Percentiles rank a stretch among this genome's conserved stretches.
phyloP scores from a whole-genome alignment of 805 yeast species.

The Cyberlindnera euphorbiiphila region DNA sequence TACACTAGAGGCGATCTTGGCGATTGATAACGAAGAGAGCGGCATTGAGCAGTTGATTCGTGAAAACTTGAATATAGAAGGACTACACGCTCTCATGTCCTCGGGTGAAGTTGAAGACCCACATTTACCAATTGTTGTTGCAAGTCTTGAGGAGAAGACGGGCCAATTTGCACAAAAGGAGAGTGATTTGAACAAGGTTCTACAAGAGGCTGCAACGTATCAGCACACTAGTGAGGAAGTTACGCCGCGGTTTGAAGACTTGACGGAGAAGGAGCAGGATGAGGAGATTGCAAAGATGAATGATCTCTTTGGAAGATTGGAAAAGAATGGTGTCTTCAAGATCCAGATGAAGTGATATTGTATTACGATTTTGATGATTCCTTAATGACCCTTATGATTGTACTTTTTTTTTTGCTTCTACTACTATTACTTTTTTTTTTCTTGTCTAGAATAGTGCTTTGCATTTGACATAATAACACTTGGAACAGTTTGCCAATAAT shows the following conservation, averaged over 20 bases:
- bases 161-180: background rate
- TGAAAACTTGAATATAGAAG: conserved; percentile 13
- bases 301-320: conserved; percentile 24
- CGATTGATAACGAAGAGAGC: conserved; percentile 34
- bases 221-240: conserved; percentile 2
- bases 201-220: conserved; percentile 8
- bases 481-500: no score
- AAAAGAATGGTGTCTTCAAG: conserved; percentile 27
- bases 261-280: conserved; percentile 26
- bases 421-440: no score
- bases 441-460: no score
- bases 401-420: no score
- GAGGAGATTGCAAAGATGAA: conserved; percentile 25
- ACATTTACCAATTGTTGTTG: conserved; percentile 13
- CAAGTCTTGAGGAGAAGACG: conserved; percentile 8
- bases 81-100: conserved; percentile 5
- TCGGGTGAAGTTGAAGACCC: conserved; percentile 15
- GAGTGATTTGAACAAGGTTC: conserved; percentile 1
- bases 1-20: conserved; percentile 17
- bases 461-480: no score
- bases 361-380: background rate
- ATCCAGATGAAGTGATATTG: conserved; percentile 23
- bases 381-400: background rate
- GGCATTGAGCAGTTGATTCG: conserved; percentile 18
- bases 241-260: conserved; percentile 25